These are phyloP conservation scores for Zymoseptoria pseudotritici DNA, from an alignment of 2,329 filamentous ascomycete genomes.

Conservation along the genomic window DNA sequence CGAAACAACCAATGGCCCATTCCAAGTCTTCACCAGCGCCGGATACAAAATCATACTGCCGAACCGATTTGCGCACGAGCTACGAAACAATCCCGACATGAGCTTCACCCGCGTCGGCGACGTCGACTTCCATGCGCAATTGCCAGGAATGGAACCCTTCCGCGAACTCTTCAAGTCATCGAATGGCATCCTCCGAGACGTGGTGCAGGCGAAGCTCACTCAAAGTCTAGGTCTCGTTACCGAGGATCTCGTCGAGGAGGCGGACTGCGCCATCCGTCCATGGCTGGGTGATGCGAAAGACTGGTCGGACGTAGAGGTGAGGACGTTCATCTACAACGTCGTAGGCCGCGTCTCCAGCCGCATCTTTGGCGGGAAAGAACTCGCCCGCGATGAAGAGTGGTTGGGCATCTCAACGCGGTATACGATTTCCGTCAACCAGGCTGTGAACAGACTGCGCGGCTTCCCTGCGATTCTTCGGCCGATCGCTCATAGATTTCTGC, in stretches of 20 bases:
- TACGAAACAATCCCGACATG: too few species aligned
- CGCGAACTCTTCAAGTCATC: too few species aligned
- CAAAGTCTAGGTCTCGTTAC: slow-evolving; percentile 20
- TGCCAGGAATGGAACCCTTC: too few species aligned
- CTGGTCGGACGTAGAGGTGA: slow-evolving; percentile 5
- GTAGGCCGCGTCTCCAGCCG: slow-evolving; percentile 34
- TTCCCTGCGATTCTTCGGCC: slow-evolving; percentile 20
- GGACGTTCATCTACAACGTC: slow-evolving; percentile 23
- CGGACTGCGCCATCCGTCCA: slow-evolving; percentile 2
- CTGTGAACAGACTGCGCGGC: slow-evolving; percentile 9
- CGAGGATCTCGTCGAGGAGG: slow-evolving; percentile 21
- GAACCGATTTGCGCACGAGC: too few species aligned
- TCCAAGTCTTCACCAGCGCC: too few species aligned
- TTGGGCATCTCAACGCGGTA: slow-evolving; percentile 30
- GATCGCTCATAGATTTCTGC: neutral
- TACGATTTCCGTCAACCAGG: slow-evolving; percentile 16
- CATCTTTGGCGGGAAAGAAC: slow-evolving; percentile 31
- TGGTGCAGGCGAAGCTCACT: slow-evolving; percentile 15
- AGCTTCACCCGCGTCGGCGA: too few species aligned
- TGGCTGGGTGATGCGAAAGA: slow-evolving; percentile 1
- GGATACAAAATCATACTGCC: too few species aligned
- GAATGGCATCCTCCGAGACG: neutral
- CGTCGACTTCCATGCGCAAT: too few species aligned
- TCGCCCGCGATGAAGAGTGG: slow-evolving; percentile 34
- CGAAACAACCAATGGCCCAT: too few species aligned